These are phyloP conservation scores for Fusarium concolor DNA, from an alignment of 2,329 filamentous ascomycete genomes.

Conservation along the genomic window DNA sequence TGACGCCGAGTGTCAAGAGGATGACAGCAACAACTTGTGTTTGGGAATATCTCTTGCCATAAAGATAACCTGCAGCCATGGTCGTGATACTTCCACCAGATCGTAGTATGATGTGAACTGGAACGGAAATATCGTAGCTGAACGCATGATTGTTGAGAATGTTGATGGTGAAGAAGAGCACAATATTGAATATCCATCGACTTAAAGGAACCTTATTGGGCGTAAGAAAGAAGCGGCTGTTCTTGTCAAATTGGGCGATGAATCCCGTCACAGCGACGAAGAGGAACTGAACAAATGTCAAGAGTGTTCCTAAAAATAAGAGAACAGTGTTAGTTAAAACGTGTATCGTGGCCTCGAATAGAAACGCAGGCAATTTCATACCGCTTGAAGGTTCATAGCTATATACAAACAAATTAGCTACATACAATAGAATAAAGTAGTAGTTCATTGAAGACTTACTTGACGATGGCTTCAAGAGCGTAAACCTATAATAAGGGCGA, in stretches of 20 bases:
- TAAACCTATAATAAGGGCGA: slow-evolving; percentile 75
- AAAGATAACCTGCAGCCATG: slow-evolving; percentile 88
- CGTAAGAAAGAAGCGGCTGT: slow-evolving; percentile 77
- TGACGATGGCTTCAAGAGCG: slow-evolving; percentile 92
- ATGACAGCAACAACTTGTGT: slow-evolving; percentile 85
- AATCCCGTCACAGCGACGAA: slow-evolving; percentile 85
- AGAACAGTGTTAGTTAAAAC: slow-evolving; percentile 29
- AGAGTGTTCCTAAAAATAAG: slow-evolving; percentile 72
- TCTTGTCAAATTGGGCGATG: slow-evolving; percentile 77
- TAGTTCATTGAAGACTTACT: slow-evolving; percentile 65
- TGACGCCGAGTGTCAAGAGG: slow-evolving; percentile 86
- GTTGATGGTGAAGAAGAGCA: slow-evolving; percentile 93
- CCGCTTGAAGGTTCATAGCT: slow-evolving; percentile 88
- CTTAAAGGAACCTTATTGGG: slow-evolving; percentile 83
- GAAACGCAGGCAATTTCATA: slow-evolving; percentile 50
- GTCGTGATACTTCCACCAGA: slow-evolving; percentile 97
- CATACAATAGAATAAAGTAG: neutral
- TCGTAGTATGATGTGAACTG: slow-evolving; percentile 94
- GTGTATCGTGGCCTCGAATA: neutral
- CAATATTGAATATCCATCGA: slow-evolving; percentile 89
- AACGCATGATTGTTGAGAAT: slow-evolving; percentile 98
- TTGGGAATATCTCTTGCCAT: slow-evolving; percentile 84
- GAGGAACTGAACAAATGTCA: slow-evolving; percentile 90
- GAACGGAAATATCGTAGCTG: slow-evolving; percentile 95
- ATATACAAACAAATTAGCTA: slow-evolving; percentile 51